phyloP scores from a whole-genome alignment of 257 asterid genomes.

The Salvia hispanica region DNA sequence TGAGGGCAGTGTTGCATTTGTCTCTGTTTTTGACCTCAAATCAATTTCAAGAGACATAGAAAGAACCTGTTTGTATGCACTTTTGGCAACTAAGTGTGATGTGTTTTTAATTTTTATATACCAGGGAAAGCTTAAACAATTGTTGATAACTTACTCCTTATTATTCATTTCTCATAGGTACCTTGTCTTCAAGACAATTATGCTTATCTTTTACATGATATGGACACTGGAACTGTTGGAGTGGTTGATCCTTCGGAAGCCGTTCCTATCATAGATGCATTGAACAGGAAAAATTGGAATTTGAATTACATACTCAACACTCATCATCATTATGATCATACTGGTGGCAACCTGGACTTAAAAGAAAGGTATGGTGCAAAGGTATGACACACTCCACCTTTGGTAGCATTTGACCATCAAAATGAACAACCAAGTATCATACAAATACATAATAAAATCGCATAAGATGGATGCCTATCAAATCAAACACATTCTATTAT shows the following conservation, averaged over 20 bases:
- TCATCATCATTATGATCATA: slow-evolving; percentile 95
- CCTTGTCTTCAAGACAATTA: slow-evolving; percentile 93
- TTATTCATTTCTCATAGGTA: slow-evolving; percentile 49
- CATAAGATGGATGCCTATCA: slow-evolving; percentile 17
- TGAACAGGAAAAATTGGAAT: slow-evolving; percentile 75
- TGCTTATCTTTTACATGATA: slow-evolving; percentile 84
- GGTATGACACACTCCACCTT: slow-evolving; percentile 57
- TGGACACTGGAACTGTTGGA: slow-evolving; percentile 96
- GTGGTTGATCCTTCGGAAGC: slow-evolving; percentile 99
- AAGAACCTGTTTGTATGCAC: slow-evolving; percentile 19
- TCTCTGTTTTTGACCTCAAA: background rate
- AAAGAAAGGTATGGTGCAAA: slow-evolving; percentile 97
- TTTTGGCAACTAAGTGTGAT: slow-evolving; percentile 12
- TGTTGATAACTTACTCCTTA: background rate
- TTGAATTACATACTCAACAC: slow-evolving; percentile 88
- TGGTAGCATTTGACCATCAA: slow-evolving; percentile 22
- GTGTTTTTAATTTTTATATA: background rate
- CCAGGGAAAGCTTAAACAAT: slow-evolving; percentile 3
- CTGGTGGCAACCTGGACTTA: slow-evolving; percentile 88
- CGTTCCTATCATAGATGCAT: slow-evolving; percentile 69
- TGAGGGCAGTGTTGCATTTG: background rate
- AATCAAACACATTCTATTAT: background rate
- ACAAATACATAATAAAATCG: background rate
- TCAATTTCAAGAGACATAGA: background rate
- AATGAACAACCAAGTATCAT: background rate